A percentile compares a stretch with the other conserved stretches of the same genome.
Conservation (phyloP, 2,329 filamentous ascomycete species). For the Fusarium newnesense region DNA sequence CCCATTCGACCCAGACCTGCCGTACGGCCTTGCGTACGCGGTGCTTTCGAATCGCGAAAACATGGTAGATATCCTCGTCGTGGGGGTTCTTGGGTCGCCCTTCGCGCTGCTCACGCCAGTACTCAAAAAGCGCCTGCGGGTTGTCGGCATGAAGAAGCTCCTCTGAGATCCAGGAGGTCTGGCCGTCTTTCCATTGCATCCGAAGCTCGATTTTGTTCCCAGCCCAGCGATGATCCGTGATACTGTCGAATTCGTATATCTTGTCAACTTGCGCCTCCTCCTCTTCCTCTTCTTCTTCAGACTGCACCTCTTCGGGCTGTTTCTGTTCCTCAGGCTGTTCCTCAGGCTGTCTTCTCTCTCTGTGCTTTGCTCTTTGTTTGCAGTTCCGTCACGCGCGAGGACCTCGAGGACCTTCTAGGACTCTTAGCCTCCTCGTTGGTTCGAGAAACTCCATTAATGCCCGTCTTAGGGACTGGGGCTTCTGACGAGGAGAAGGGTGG, state of each 20-base stretch:
- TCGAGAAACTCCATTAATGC: neutral
- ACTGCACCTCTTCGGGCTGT: neutral
- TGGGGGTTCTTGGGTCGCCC: conserved; percentile 48
- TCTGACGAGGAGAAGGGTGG: neutral
- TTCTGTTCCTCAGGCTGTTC: too few species aligned
- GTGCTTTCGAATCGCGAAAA: conserved; percentile 49
- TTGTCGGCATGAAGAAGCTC: conserved; percentile 48
- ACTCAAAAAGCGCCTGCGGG: conserved; percentile 45
- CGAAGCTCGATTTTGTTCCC: conserved; percentile 45
- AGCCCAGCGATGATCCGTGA: conserved; percentile 46
- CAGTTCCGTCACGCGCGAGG: neutral
- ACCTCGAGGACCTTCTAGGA: neutral
- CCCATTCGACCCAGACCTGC: conserved; percentile 50
- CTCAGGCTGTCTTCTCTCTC: neutral
- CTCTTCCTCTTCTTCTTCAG: neutral
- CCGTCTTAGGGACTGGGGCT: neutral
- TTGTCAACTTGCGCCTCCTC: neutral
- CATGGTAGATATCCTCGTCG: conserved; percentile 44
- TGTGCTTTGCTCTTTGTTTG: neutral
- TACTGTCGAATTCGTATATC: conserved; percentile 20
- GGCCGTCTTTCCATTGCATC: conserved; percentile 47
- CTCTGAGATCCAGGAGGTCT: conserved; percentile 50
- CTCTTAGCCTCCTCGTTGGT: too few species aligned
- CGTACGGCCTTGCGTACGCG: conserved; percentile 41
- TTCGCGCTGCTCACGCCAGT: conserved; percentile 44